phyloP scores from a whole-genome alignment of 2,329 filamentous ascomycete species.

The Blastomyces parvus region DNA sequence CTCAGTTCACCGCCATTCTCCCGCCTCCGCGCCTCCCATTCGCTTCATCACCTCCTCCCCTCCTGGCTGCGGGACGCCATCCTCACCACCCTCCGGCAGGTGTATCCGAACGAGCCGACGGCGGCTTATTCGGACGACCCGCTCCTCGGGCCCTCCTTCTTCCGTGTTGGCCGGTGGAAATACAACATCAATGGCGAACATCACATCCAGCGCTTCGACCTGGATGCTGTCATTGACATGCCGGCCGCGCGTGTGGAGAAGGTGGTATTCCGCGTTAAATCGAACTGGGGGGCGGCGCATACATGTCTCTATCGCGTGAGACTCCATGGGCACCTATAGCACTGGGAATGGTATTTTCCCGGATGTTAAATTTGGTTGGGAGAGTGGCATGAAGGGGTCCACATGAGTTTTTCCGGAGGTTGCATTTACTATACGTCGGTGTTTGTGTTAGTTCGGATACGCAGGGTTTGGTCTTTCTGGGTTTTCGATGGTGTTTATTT shows the following conservation, averaged over 20 bases:
- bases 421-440: background rate
- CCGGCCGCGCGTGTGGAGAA: slow-evolving; percentile 29
- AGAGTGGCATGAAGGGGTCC: background rate
- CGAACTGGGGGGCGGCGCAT: slow-evolving; percentile 36
- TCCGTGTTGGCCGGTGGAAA: slow-evolving; percentile 32
- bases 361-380: background rate
- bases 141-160: slow-evolving; percentile 29
- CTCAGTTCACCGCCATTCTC: background rate
- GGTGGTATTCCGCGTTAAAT: slow-evolving; percentile 34
- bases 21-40: slow-evolving; percentile 3
- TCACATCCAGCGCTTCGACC: slow-evolving; percentile 31
- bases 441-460: background rate
- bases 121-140: slow-evolving; percentile 29
- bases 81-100: slow-evolving; percentile 24
- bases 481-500: background rate
- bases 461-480: background rate
- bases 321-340: slow-evolving; percentile 27
- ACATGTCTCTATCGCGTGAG: slow-evolving; percentile 41
- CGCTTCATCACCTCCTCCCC: slow-evolving; percentile 2
- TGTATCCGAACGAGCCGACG: slow-evolving; percentile 25
- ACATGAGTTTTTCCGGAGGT: background rate
- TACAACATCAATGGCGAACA: slow-evolving; percentile 30
- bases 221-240: slow-evolving; percentile 32
- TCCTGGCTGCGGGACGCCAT: slow-evolving; percentile 24
- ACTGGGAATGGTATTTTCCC: background rate